These are phyloP conservation scores for Crithidia mellificae DNA, from an alignment of 208 protist genomes.

Conservation along the genomic window DNA sequence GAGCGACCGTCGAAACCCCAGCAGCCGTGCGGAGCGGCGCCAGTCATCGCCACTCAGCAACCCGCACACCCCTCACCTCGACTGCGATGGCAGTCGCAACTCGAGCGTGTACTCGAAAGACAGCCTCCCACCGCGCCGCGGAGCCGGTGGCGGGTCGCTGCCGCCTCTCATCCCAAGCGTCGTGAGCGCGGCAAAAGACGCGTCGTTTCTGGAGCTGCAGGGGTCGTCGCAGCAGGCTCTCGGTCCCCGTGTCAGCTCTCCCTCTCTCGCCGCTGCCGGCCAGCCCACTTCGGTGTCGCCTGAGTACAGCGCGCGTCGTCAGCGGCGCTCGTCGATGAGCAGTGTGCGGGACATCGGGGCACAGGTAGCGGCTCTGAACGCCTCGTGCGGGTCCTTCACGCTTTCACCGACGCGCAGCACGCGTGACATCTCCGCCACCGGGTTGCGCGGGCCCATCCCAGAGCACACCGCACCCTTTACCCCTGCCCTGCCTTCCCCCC, in stretches of 20 bases:
- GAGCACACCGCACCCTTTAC: not conserved
- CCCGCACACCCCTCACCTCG: conserved; percentile 2
- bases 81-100: not conserved
- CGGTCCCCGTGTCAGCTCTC: not conserved
- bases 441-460: conserved; percentile 14
- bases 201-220: not conserved
- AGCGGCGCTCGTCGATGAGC: not conserved
- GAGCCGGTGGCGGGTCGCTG: not conserved
- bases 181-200: not conserved
- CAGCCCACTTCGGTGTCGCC: conserved; percentile 5
- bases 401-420: conserved; percentile 20
- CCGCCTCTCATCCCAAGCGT: conserved; percentile 6
- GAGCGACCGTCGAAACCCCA: not conserved
- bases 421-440: conserved; percentile 18
- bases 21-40: not conserved
- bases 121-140: not conserved
- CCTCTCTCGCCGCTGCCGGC: not conserved
- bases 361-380: not conserved
- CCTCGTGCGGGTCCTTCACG: conserved; percentile 11
- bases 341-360: conserved; percentile 6
- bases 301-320: conserved; percentile 4
- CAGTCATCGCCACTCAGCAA: not conserved
- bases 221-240: not conserved
- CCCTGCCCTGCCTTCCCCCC: not conserved
- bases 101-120: conserved; percentile 8